Percentiles rank a stretch among this genome's conserved stretches.
Conservation (phyloP, 306 rosid species). For the Abrus pulchellus region DNA sequence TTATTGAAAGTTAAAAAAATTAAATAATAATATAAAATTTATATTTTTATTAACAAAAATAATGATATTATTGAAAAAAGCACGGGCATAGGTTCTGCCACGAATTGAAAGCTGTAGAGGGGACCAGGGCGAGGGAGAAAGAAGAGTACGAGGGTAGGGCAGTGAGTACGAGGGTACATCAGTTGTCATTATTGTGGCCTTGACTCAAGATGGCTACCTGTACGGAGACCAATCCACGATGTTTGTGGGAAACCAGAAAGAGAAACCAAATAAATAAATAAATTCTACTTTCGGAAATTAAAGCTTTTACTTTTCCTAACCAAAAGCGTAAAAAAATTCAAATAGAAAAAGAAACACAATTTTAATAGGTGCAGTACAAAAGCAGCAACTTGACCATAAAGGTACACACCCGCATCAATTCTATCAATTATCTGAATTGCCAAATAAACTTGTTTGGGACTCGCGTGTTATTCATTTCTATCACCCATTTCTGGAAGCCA, state of each 20-base stretch:
- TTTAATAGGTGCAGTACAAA: background rate
- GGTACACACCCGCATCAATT: slow-evolving; percentile 35
- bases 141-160: slow-evolving; percentile 36
- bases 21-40: background rate
- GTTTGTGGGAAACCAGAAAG: background rate
- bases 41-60: too few relatives aligned
- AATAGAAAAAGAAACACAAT: background rate
- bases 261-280: background rate
- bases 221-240: background rate
- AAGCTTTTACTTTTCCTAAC: background rate
- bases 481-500: slow-evolving; percentile 34
- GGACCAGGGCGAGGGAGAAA: background rate
- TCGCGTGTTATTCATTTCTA: background rate
- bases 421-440: background rate
- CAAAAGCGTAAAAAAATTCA: background rate
- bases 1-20: too few relatives aligned
- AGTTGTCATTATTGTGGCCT: slow-evolving; percentile 11
- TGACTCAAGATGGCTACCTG: background rate
- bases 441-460: background rate
- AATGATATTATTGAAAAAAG: too few relatives aligned
- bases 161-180: slow-evolving; percentile 41
- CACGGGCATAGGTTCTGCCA: background rate
- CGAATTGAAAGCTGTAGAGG: background rate
- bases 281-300: background rate
- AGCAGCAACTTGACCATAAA: slow-evolving; percentile 30